Conservation (phyloP, 257 asterid species). For the Solanum neorickii region DNA sequence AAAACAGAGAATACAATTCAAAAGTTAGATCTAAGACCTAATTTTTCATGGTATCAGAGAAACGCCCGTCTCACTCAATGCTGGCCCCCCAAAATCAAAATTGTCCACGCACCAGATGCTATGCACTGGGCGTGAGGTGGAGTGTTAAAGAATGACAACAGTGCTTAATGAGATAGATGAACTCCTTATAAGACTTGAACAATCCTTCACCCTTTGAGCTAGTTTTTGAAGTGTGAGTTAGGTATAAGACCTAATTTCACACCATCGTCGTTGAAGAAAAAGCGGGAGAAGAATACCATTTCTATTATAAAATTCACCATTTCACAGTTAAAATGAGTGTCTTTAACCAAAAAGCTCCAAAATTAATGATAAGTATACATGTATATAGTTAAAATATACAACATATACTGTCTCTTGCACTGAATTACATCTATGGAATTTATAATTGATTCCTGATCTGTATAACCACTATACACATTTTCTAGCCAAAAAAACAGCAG, state of each 20-base stretch:
- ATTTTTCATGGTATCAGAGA: neutral
- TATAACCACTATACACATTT: neutral
- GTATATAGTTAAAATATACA: neutral
- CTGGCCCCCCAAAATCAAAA: neutral
- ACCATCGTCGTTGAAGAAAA: neutral
- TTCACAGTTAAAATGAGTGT: neutral
- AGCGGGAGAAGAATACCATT: neutral
- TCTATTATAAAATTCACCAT: neutral
- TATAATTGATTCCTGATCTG: neutral
- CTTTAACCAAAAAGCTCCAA: neutral
- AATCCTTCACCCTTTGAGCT: too few species aligned
- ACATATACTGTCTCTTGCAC: neutral
- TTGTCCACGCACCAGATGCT: neutral
- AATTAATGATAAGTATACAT: neutral
- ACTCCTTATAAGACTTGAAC: too few species aligned
- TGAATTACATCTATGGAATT: neutral
- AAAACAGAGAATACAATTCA: rapidly evolving
- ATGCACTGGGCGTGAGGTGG: neutral
- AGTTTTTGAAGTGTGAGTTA: too few species aligned
- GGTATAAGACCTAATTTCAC: too few species aligned
- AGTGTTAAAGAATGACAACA: neutral
- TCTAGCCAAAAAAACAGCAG: neutral
- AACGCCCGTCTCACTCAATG: neutral
- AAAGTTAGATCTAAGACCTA: neutral
- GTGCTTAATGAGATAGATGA: too few species aligned